A percentile compares a stretch with the other conserved stretches of the same genome.
Evolutionary conservation across 1,139 yeast genomes (phyloP).

Genomic region (Entelexis paramagnoliae): DNA sequence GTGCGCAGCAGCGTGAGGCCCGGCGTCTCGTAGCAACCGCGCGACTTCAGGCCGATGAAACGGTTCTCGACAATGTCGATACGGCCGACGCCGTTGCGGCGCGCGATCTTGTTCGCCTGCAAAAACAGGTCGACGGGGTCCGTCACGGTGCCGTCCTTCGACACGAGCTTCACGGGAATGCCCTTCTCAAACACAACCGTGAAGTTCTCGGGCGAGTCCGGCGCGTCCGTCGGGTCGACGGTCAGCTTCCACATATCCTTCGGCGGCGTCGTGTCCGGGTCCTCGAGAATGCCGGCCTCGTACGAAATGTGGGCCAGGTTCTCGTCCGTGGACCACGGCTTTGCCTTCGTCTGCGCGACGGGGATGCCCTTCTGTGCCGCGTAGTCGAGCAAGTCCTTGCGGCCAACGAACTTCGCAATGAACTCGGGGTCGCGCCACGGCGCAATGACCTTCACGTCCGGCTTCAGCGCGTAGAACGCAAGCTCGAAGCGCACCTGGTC

Average conservation of each 20-base stretch:
- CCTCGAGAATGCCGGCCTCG: constrained; percentile 97
- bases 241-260: constrained; percentile 99
- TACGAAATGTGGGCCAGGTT: constrained; percentile 97
- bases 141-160: constrained; percentile 50
- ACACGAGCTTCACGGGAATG: constrained; percentile 68
- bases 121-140: constrained; percentile 88
- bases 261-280: constrained; percentile 97
- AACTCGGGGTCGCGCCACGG: constrained; percentile 98
- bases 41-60: constrained; percentile 95
- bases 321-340: constrained; percentile 99
- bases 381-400: constrained; percentile 88
- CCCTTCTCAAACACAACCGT: constrained; percentile 76
- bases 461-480: constrained; percentile 93
- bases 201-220: constrained; percentile 83
- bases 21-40: constrained; percentile 99
- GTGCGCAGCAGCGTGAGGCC: constrained; percentile 89
- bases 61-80: constrained; percentile 98
- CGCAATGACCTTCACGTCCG: constrained; percentile 91
- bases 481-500: constrained; percentile 98
- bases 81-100: constrained; percentile 99
- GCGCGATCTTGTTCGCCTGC: constrained; percentile 87
- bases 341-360: constrained; percentile 93
- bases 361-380: constrained; percentile 87
- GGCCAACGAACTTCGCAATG: constrained; percentile 93
- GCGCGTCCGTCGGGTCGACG: constrained; percentile 91